Percentiles rank a stretch among this genome's conserved stretches.
phyloP scores from a whole-genome alignment of 352 stramenopile species.

The Pythium scleroteichum region DNA sequence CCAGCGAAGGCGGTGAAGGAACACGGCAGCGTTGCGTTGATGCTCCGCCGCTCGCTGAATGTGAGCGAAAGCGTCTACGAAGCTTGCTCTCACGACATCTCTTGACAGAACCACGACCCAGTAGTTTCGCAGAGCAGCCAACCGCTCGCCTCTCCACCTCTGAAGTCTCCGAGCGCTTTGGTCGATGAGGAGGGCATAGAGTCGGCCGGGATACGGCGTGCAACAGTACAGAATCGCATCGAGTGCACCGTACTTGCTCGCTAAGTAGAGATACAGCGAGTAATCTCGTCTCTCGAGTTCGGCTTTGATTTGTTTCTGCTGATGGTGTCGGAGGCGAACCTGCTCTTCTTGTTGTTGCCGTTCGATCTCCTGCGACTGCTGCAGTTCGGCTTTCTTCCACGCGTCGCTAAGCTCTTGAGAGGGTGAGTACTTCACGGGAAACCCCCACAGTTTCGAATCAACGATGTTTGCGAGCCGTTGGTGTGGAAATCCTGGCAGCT shows the following conservation, averaged over 20 bases:
- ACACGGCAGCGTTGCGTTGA: slow-evolving; percentile 13
- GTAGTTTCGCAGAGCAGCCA: slow-evolving; percentile 21
- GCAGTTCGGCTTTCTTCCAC: background rate
- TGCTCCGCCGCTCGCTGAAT: slow-evolving; percentile 10
- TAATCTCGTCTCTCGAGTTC: slow-evolving; percentile 23
- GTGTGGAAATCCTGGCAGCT: background rate
- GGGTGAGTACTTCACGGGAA: slow-evolving; percentile 29
- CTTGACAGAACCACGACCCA: slow-evolving; percentile 12
- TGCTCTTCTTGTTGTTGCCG: background rate
- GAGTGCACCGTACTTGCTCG: slow-evolving; percentile 28
- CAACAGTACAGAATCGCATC: slow-evolving; percentile 32
- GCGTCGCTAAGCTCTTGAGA: slow-evolving; percentile 15
- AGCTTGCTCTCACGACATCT: background rate
- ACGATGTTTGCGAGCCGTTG: slow-evolving; percentile 21
- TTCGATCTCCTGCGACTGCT: background rate
- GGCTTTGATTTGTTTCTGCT: slow-evolving; percentile 8
- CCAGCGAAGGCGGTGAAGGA: slow-evolving; percentile 18
- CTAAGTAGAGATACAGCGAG: slow-evolving; percentile 30
- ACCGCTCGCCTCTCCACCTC: slow-evolving; percentile 22
- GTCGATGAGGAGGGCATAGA: slow-evolving; percentile 30
- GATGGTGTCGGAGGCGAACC: background rate
- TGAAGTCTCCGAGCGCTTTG: slow-evolving; percentile 24
- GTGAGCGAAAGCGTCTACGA: background rate
- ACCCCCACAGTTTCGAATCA: slow-evolving; percentile 30
- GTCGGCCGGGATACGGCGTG: slow-evolving; percentile 28